Evolutionary conservation across 2,329 filamentous ascomycete species (phyloP).

Genomic region (Chaetomium sp.): DNA sequence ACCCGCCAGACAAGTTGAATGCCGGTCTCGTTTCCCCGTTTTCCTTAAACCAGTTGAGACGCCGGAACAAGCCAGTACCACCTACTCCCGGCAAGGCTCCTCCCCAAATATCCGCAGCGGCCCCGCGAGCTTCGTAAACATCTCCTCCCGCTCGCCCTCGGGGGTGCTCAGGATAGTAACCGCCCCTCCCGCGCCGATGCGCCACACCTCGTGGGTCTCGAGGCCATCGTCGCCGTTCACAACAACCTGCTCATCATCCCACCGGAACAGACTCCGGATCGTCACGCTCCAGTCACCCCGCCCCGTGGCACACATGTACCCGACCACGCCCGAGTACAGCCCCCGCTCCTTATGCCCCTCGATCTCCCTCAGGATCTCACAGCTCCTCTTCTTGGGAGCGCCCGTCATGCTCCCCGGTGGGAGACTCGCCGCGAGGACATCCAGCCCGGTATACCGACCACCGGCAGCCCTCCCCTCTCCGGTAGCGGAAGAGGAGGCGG

Average conservation of each 20-base stretch:
- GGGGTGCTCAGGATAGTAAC: slow-evolving; percentile 82
- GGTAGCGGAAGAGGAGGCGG: not conserved
- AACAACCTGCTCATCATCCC: slow-evolving; percentile 63
- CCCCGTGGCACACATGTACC: slow-evolving; percentile 85
- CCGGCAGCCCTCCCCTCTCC: not conserved
- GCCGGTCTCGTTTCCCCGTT: slow-evolving; percentile 18
- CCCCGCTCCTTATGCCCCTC: slow-evolving; percentile 67
- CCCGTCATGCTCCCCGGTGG: slow-evolving; percentile 97
- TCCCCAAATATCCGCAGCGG: slow-evolving; percentile 55
- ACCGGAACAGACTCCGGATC: slow-evolving; percentile 78
- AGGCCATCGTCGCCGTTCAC: slow-evolving; percentile 37
- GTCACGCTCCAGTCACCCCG: slow-evolving; percentile 89
- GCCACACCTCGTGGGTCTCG: slow-evolving; percentile 65
- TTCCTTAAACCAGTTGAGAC: slow-evolving; percentile 1
- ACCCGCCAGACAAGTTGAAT: slow-evolving; percentile 36
- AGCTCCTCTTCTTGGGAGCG: slow-evolving; percentile 90
- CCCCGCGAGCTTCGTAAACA: slow-evolving; percentile 73
- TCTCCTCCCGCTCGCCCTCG: slow-evolving; percentile 84
- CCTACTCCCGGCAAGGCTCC: slow-evolving; percentile 25
- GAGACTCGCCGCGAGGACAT: slow-evolving; percentile 74
- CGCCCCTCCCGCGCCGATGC: slow-evolving; percentile 85
- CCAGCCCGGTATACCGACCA: slow-evolving; percentile 63
- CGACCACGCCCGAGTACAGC: slow-evolving; percentile 85
- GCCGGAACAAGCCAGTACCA: not conserved
- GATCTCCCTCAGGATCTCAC: slow-evolving; percentile 73